A percentile compares a stretch with the other conserved stretches of the same genome.
Conservation (phyloP, 2,329 filamentous ascomycete genomes). For the Aotearoamyces nothofagi region DNA sequence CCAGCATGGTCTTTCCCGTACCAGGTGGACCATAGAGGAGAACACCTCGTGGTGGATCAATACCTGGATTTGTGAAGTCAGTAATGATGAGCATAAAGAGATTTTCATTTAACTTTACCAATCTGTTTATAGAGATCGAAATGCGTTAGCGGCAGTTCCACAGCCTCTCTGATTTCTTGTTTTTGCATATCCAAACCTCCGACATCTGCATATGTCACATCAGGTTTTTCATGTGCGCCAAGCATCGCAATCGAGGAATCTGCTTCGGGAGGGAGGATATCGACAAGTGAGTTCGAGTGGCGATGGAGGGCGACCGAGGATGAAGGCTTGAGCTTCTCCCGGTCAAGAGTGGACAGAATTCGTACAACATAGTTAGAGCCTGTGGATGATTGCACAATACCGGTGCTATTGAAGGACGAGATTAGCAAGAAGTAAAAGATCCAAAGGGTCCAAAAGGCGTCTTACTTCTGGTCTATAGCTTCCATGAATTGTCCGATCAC, state of each 20-base stretch:
- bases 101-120: constrained; percentile 27
- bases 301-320: constrained; percentile 95
- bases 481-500: constrained; percentile 99
- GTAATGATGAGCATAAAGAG: neutral
- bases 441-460: no score
- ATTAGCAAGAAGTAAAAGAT: no score
- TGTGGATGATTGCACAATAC: constrained; percentile 95
- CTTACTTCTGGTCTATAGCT: constrained; percentile 96
- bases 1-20: constrained; percentile 92
- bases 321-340: constrained; percentile 93
- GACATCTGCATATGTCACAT: constrained; percentile 95
- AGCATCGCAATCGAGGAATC: constrained; percentile 99
- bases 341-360: constrained; percentile 94
- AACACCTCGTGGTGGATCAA: constrained; percentile 92
- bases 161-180: constrained; percentile 95
- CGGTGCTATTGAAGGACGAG: constrained; percentile 46
- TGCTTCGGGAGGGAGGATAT: constrained; percentile 96
- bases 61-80: constrained; percentile 23
- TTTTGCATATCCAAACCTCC: constrained; percentile 99
- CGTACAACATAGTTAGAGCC: constrained; percentile 98
- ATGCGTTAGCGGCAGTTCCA: constrained; percentile 90
- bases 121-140: constrained; percentile 98
- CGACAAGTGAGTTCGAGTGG: constrained; percentile 95
- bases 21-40: constrained; percentile 91
- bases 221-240: constrained; percentile 89